These are phyloP conservation scores for Exophiala sp. DNA, from an alignment of 2,329 filamentous ascomycete genomes.

Conservation along the genomic window DNA sequence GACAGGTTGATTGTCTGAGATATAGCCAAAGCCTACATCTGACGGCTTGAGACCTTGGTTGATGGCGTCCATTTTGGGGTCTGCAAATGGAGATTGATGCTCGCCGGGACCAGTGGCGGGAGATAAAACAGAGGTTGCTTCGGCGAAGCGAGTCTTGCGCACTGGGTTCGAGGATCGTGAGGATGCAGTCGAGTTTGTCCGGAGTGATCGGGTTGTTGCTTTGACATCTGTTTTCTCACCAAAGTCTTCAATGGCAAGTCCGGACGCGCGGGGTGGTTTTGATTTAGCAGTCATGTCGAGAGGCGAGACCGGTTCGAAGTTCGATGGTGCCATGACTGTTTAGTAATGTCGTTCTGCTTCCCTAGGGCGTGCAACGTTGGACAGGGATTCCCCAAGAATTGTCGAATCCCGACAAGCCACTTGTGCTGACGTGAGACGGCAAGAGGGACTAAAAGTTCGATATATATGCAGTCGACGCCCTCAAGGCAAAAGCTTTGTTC, in stretches of 20 bases:
- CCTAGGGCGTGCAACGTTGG: slow-evolving; percentile 5
- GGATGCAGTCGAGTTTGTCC: slow-evolving; percentile 31
- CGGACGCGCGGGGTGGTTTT: slow-evolving; percentile 31
- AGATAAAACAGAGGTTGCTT: slow-evolving; percentile 62
- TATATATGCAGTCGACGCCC: slow-evolving; percentile 5
- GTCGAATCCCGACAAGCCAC: background rate
- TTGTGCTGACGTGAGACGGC: slow-evolving; percentile 25
- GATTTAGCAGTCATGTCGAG: slow-evolving; percentile 36
- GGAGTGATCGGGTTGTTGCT: slow-evolving; percentile 21
- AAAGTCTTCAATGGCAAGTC: slow-evolving; percentile 28
- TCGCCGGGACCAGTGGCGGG: slow-evolving; percentile 52
- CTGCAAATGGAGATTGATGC: slow-evolving; percentile 49
- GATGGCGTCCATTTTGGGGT: slow-evolving; percentile 46
- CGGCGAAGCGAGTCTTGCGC: slow-evolving; percentile 60
- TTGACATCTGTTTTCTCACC: slow-evolving; percentile 28
- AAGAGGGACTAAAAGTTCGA: background rate
- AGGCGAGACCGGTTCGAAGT: slow-evolving; percentile 38
- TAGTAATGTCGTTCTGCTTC: slow-evolving; percentile 8
- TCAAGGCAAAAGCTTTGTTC: background rate
- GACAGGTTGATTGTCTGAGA: slow-evolving; percentile 55
- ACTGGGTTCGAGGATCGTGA: slow-evolving; percentile 47
- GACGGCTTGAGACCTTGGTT: slow-evolving; percentile 60
- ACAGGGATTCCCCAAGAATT: slow-evolving; percentile 14
- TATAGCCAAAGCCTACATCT: slow-evolving; percentile 91
- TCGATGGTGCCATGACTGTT: slow-evolving; percentile 26